A percentile compares a stretch with the other conserved stretches of the same genome.
Evolutionary conservation across 2,329 filamentous ascomycete species (phyloP).

Genomic region (Pseudocercospora eumusae): DNA sequence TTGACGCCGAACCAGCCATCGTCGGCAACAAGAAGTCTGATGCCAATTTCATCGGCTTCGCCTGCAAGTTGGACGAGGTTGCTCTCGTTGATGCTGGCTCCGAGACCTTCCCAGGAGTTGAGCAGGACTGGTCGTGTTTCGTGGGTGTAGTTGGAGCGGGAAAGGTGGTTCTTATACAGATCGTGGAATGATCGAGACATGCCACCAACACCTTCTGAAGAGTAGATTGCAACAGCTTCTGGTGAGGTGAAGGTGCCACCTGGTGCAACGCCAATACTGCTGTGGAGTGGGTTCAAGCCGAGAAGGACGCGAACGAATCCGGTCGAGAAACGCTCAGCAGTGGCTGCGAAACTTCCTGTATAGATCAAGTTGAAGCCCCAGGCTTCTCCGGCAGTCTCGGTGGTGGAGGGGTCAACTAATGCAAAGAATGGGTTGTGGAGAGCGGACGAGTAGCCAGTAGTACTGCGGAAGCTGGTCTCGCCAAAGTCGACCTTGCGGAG

Average conservation of each 20-base stretch:
- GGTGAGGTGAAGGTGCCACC: constrained; percentile 62
- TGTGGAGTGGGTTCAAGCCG: constrained; percentile 62
- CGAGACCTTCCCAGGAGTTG: constrained; percentile 67
- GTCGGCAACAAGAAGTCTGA: constrained; percentile 65
- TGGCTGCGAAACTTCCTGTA: constrained; percentile 62
- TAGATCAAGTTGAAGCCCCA: constrained; percentile 68
- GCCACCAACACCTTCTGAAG: constrained; percentile 58
- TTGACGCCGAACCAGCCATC: constrained; percentile 69
- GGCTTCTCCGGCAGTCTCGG: constrained; percentile 61
- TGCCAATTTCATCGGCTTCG: constrained; percentile 60
- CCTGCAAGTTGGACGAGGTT: constrained; percentile 58
- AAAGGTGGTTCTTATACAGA: constrained; percentile 63
- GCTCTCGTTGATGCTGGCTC: constrained; percentile 60
- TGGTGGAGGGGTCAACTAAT: constrained; percentile 58
- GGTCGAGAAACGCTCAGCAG: constrained; percentile 64
- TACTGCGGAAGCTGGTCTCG: constrained; percentile 58
- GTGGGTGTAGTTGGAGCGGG: constrained; percentile 57
- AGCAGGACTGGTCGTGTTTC: constrained; percentile 58
- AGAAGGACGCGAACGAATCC: constrained; percentile 62
- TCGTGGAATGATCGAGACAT: constrained; percentile 65
- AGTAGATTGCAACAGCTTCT: constrained; percentile 65
- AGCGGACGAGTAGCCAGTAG: constrained; percentile 63
- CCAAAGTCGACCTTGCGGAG: constrained; percentile 60
- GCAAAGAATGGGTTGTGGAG: constrained; percentile 66
- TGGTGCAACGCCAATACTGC: constrained; percentile 59